Base-by-base conservation (phyloP, 2,329 filamentous ascomycete genomes). In the Rachicladosporium sp. region DNA sequence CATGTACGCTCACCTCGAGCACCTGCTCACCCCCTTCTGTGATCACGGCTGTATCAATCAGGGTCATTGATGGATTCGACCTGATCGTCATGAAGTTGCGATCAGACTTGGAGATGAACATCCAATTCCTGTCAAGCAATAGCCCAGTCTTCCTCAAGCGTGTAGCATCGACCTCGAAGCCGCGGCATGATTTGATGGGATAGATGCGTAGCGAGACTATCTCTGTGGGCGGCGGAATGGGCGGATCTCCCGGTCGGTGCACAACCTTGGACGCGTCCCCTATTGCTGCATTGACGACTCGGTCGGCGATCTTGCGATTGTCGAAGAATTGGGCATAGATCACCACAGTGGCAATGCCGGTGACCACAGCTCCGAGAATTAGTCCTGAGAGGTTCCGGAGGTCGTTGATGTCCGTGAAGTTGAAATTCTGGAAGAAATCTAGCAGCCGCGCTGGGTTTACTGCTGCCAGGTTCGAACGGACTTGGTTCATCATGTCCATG, bases 171-270 rank as follows among this genome's bases (percentile, higher is more conserved):
- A 80, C 61, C 31, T 69, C 63, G 47, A 80, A 65, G 7, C 76
- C 76, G 34, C 77, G 73, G 49, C 77, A 80, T 44, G 76, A 80
- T 52, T 80, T 80, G 50, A 80, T 73, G 9, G 76, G 76, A 52
- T 80, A 79, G 49, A 79, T 66, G 41, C 68, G 68, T 8, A 80
- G 61, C 3, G 59, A 59, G n/a, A 61, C 60, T 30, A 70, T 59
- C 35, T 66, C 58, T 0, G 64, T 65, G 2, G 56, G 54, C 23
- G 57, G 56, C 11, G 57, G 57, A 10, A 59, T 50, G 2, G 55
- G 54, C 11, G 57, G 55, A 10, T 45, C 45, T 27, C 49, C 49
- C 12, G 43, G 31, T 11, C 51, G 46, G 7, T 46, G 38, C 2
- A 49, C 45, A 2, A 46, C 47, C 11, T 43, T 48, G n/a, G 47